Base-by-base conservation (phyloP, 2,329 filamentous ascomycete species). In the Aspergillus tanneri region DNA sequence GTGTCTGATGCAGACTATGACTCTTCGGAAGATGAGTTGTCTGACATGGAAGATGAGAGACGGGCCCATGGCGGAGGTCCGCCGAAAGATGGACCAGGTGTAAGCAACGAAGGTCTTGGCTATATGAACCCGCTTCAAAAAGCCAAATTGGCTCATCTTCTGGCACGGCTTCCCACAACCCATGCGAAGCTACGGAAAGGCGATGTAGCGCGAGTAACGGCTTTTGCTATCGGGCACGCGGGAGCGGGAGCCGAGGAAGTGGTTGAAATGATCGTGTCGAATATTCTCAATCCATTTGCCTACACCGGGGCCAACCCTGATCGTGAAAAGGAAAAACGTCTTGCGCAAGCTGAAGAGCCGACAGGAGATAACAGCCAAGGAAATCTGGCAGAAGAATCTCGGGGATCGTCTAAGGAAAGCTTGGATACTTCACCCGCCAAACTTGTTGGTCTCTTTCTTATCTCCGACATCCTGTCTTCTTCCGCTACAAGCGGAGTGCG, bases 171-270 rank as follows among this genome's bases (percentile, higher is more conserved):
- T 21, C 93, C 93, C 0, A 87, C 84, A 2, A 84, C 82, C 3
- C 82, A 89, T 30, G 81, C 84, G 2, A 86, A 81, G 56, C 76
- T 96, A 21, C 81, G 88, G 22, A 89, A 89, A 62, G 90, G 90
- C 2, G 90, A 97, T 62, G 82, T 97, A 37, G 91, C 90, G 1
- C 81, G 90, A 4, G 78, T 96, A 2, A 92, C 91, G 1, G 81
- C 86, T 3, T 96, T 97, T 69, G 91, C 91, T 10, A 90, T 97
- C 47, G 86, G 85, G 2, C 90, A 97, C 65, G 88, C 90, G 1
- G 88, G 86, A 30, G 80, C 84, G 16, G 93, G 91, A 12, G 87
- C 89, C 10, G 88, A 95, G 55, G 93, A 97, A 72, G 86, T 96
- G 27, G 90, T 95, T n/a, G 82, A 92, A 41, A 82, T 95, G 71